Percentiles rank a stretch among this genome's conserved stretches.
These are phyloP conservation scores for Clonostachys solani DNA, from an alignment of 2,329 filamentous ascomycete genomes.

Conservation along the genomic window DNA sequence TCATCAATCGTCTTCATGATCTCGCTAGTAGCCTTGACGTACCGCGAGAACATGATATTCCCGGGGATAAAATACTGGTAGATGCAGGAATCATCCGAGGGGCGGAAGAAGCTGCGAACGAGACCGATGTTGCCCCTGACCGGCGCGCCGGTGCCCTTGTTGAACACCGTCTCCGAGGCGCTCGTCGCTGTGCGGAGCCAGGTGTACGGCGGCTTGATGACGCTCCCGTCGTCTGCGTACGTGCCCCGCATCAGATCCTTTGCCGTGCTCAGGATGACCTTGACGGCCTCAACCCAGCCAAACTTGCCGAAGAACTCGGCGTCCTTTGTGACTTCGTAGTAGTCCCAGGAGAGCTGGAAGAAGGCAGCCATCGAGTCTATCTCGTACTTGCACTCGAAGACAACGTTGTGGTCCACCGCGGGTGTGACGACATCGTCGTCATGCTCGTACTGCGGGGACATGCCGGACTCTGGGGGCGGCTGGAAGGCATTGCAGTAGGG, in stretches of 20 bases:
- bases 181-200: conserved; percentile 71
- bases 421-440: conserved; percentile 54
- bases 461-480: conserved; percentile 63
- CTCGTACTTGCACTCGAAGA: conserved; percentile 97
- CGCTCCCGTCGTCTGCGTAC: conserved; percentile 55
- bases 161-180: conserved; percentile 76
- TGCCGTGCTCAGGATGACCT: conserved; percentile 65
- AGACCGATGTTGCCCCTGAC: conserved; percentile 75
- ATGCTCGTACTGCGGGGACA: conserved; percentile 22
- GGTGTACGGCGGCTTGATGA: conserved; percentile 62
- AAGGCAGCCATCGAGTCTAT: conserved; percentile 88
- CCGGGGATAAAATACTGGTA: conserved; percentile 85
- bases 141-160: conserved; percentile 76
- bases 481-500: conserved; percentile 97
- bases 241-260: conserved; percentile 70
- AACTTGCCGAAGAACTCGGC: conserved; percentile 67
- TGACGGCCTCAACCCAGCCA: conserved; percentile 69
- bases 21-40: conserved; percentile 44
- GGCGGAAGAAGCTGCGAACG: conserved; percentile 82
- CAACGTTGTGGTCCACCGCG: conserved; percentile 60
- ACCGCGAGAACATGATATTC: conserved; percentile 78
- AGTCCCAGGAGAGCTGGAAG: conserved; percentile 75
- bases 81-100: conserved; percentile 82
- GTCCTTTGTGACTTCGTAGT: conserved; percentile 70
- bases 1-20: conserved; percentile 38